phyloP scores from a whole-genome alignment of 163 green algal species.

The Coccomyxa subellipsoidea region DNA sequence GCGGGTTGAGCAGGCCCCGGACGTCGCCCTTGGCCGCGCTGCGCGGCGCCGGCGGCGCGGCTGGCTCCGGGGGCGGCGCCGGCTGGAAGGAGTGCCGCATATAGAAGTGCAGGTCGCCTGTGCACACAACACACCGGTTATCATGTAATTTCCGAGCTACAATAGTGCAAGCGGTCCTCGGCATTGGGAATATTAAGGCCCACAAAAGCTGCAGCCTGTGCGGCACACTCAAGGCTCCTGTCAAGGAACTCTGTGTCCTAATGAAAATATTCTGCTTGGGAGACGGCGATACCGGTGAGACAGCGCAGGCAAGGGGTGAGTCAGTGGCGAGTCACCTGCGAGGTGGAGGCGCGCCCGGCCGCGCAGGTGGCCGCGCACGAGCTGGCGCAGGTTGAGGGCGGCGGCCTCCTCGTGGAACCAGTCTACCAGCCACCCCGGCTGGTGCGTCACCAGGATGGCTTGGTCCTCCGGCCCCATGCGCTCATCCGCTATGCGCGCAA shows the following conservation, averaged over 20 bases:
- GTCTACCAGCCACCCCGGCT: constrained; percentile 77
- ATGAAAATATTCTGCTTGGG: neutral
- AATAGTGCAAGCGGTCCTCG: too few relatives aligned
- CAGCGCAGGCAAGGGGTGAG: neutral
- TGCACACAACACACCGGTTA: too few relatives aligned
- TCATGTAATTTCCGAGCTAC: too few relatives aligned
- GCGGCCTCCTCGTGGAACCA: constrained; percentile 66
- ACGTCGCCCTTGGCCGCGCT: neutral
- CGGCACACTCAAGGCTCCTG: too few relatives aligned
- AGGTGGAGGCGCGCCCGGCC: constrained; percentile 71
- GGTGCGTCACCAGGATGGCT: constrained; percentile 80
- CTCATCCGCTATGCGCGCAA: constrained; percentile 79
- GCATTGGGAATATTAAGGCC: too few relatives aligned
- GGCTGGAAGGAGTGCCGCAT: constrained; percentile 64
- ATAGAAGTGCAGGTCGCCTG: constrained; percentile 72
- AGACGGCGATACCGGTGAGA: neutral
- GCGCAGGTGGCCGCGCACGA: constrained; percentile 74
- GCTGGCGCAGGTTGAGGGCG: constrained; percentile 70
- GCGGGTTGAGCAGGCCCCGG: neutral
- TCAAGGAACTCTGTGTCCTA: too few relatives aligned
- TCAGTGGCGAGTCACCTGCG: constrained; percentile 32
- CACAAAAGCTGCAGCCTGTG: neutral
- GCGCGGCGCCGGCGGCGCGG: too few relatives aligned
- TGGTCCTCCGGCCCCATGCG: constrained; percentile 63
- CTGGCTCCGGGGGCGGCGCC: neutral